phyloP scores from a whole-genome alignment of 371 early-diverging fungal genomes.

The Catenaria anguillulae region DNA sequence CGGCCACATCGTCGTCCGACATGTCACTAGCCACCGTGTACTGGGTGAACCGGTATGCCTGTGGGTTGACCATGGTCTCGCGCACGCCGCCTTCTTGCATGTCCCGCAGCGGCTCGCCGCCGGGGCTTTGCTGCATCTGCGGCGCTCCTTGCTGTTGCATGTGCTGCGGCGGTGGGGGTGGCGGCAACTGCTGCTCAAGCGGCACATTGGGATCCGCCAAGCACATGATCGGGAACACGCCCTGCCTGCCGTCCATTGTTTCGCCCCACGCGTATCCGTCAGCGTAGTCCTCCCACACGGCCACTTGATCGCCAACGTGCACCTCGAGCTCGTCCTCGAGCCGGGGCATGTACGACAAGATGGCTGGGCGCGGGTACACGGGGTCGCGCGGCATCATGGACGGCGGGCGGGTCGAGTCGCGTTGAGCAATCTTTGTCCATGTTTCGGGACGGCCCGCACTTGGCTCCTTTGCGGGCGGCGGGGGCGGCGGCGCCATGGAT shows the following conservation, averaged over 20 bases:
- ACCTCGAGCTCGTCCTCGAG: constrained; percentile 3
- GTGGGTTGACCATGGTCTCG: constrained; percentile 1
- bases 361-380: neutral
- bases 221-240: constrained; percentile 4
- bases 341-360: neutral
- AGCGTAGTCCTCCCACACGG: neutral
- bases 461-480: neutral
- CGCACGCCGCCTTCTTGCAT: constrained; percentile 1
- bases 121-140: neutral
- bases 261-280: constrained; percentile 1
- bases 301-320: neutral
- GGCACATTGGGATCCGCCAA: neutral
- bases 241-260: neutral
- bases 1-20: neutral
- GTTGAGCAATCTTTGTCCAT: neutral
- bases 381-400: neutral
- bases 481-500: too few relatives aligned
- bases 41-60: constrained; percentile 4
- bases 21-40: neutral
- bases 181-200: too few relatives aligned
- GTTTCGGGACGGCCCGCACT: neutral
- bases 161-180: neutral
- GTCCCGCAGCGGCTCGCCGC: neutral
- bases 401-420: neutral
- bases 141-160: neutral